These are phyloP conservation scores for Colletotrichum sublineola DNA, from an alignment of 2,329 filamentous ascomycete genomes.

Conservation along the genomic window DNA sequence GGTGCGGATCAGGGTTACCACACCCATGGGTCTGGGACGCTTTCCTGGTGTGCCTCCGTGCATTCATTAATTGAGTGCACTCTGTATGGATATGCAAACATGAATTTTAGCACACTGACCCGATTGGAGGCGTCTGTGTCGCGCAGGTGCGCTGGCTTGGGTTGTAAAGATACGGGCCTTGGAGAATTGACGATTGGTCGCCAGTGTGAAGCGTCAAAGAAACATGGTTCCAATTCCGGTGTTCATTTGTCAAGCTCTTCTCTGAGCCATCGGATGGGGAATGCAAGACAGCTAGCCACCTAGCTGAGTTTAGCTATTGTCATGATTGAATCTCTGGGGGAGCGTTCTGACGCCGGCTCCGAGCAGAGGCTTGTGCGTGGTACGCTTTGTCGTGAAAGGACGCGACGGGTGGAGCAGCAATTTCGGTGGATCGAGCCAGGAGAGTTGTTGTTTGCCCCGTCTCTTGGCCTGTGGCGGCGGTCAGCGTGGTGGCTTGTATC, in stretches of 20 bases:
- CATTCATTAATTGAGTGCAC: background rate
- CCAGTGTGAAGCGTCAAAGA: background rate
- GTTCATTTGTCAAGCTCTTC: conserved; percentile 1
- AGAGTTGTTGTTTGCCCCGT: conserved; percentile 2
- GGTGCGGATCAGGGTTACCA: background rate
- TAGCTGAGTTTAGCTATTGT: background rate
- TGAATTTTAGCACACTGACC: background rate
- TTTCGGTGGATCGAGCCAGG: conserved; percentile 31
- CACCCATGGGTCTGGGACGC: background rate
- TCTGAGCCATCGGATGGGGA: conserved; percentile 14
- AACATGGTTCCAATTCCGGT: background rate
- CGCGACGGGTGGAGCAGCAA: conserved; percentile 2
- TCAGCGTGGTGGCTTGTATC: conserved; percentile 1
- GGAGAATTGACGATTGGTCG: too few species aligned
- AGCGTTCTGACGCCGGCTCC: conserved; percentile 1
- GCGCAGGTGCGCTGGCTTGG: background rate
- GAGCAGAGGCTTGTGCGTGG: conserved; percentile 18
- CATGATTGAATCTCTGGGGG: background rate
- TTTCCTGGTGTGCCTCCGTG: background rate
- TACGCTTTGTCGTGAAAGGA: conserved; percentile 32
- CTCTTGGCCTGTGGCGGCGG: background rate
- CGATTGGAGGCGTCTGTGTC: background rate
- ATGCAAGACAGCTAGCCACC: background rate
- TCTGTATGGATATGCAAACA: too few species aligned
- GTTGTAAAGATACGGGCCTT: too few species aligned